Evolutionary conservation across 2,329 filamentous ascomycete species (phyloP).

Genomic region (Neonectria coccinea): DNA sequence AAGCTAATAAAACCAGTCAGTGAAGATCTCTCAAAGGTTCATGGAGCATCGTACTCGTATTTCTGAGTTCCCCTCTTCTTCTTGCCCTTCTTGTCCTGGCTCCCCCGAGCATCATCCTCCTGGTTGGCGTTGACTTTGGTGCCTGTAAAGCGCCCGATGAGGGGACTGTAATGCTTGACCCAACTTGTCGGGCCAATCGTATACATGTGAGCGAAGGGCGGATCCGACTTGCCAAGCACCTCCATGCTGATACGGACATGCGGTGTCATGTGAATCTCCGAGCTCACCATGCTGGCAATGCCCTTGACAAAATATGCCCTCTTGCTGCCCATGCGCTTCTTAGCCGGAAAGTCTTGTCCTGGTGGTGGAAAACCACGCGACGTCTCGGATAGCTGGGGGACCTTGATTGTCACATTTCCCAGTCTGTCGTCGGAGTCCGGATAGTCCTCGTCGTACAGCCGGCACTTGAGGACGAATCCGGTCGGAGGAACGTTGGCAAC

Average conservation of each 20-base stretch:
- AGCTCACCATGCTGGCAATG: conserved; percentile 71
- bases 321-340: conserved; percentile 89
- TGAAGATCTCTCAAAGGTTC: background rate
- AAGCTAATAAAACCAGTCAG: conserved; percentile 68
- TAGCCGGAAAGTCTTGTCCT: conserved; percentile 73
- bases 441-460: conserved; percentile 90
- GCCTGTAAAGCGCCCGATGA: conserved; percentile 85
- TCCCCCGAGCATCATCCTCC: conserved; percentile 54
- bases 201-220: conserved; percentile 76
- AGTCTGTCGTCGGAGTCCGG: conserved; percentile 88
- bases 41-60: conserved; percentile 74
- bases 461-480: conserved; percentile 86
- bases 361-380: conserved; percentile 76
- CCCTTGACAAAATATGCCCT: conserved; percentile 83
- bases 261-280: conserved; percentile 75
- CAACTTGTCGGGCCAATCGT: conserved; percentile 81
- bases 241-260: conserved; percentile 79
- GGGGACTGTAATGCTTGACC: conserved; percentile 87
- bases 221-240: conserved; percentile 80
- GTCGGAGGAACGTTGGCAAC: conserved; percentile 86
- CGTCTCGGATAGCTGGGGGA: conserved; percentile 68
- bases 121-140: conserved; percentile 75
- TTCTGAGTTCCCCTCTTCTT: conserved; percentile 70
- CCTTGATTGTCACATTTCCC: conserved; percentile 82
- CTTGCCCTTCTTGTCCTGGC: conserved; percentile 41